A percentile compares a stretch with the other conserved stretches of the same genome.
phyloP scores from a whole-genome alignment of 306 rosid genomes.

The Lagenaria siceraria region DNA sequence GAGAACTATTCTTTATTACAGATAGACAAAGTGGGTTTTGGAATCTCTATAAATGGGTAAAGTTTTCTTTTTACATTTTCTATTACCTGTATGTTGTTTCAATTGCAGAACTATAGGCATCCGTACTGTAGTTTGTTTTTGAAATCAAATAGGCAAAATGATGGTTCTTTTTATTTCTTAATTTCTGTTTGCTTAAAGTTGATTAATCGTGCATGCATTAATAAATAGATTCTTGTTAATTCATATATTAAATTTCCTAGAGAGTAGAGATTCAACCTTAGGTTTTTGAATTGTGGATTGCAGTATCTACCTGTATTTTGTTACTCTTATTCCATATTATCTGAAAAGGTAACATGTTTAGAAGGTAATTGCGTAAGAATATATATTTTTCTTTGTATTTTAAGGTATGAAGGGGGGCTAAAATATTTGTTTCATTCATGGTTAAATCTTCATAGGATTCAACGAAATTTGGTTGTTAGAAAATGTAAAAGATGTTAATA shows the following conservation, averaged over 20 bases:
- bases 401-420: no score
- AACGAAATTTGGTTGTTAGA: no score
- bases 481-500: no score
- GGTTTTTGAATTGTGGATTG: no score
- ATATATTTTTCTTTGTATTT: no score
- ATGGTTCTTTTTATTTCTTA: neutral
- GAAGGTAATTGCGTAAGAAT: no score
- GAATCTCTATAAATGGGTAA: slow-evolving; percentile 96
- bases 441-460: no score
- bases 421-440: no score
- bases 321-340: no score
- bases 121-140: neutral
- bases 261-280: no score
- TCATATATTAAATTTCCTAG: neutral
- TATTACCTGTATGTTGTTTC: slow-evolving; percentile 3
- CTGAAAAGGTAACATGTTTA: no score
- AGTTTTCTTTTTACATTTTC: neutral
- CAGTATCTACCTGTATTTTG: no score
- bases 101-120: neutral
- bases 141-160: neutral
- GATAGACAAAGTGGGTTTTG: slow-evolving; percentile 79
- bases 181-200: neutral
- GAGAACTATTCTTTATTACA: slow-evolving; percentile 73
- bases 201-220: neutral
- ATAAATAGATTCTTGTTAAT: neutral